phyloP scores from a whole-genome alignment of 2,329 filamentous ascomycete genomes.

The Penicillium sp. region DNA sequence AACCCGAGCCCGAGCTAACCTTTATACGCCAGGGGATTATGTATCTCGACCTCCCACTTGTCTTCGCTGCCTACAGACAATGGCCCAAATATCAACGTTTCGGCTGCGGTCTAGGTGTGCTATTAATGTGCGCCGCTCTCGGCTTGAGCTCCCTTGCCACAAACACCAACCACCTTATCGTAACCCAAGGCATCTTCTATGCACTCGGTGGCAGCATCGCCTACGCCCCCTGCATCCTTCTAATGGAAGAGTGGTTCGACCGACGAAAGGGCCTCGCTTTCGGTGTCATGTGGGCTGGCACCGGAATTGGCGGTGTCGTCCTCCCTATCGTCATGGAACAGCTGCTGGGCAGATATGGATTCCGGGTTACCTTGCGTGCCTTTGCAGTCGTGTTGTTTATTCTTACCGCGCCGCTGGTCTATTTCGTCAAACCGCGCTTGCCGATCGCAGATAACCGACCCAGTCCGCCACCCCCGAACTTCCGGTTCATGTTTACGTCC shows the following conservation, averaged over 20 bases:
- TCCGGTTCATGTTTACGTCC: constrained; percentile 34
- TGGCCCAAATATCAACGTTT: constrained; percentile 14
- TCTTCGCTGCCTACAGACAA: constrained; percentile 15
- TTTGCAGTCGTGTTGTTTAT: constrained; percentile 36
- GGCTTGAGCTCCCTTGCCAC: constrained; percentile 21
- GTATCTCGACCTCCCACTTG: constrained; percentile 12
- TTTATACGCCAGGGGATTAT: not conserved
- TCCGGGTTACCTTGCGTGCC: constrained; percentile 42
- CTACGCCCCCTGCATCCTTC: constrained; percentile 46
- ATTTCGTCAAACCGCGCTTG: constrained; percentile 39
- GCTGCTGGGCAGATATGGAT: constrained; percentile 41
- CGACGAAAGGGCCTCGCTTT: constrained; percentile 43
- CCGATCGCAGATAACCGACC: constrained; percentile 20
- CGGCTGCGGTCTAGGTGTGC: constrained; percentile 16
- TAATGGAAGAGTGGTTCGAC: constrained; percentile 53
- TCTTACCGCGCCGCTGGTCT: constrained; percentile 37
- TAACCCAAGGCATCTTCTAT: constrained; percentile 27
- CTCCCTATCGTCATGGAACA: constrained; percentile 44
- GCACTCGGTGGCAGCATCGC: constrained; percentile 47
- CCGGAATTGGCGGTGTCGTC: constrained; percentile 35
- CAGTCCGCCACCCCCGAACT: constrained; percentile 37
- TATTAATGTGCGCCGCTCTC: constrained; percentile 23
- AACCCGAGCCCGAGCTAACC: too few species aligned
- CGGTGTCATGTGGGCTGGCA: constrained; percentile 44
- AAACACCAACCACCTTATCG: constrained; percentile 18